These are phyloP conservation scores for Rutstroemia sp. DNA, from an alignment of 2,329 filamentous ascomycete species.

Conservation along the genomic window DNA sequence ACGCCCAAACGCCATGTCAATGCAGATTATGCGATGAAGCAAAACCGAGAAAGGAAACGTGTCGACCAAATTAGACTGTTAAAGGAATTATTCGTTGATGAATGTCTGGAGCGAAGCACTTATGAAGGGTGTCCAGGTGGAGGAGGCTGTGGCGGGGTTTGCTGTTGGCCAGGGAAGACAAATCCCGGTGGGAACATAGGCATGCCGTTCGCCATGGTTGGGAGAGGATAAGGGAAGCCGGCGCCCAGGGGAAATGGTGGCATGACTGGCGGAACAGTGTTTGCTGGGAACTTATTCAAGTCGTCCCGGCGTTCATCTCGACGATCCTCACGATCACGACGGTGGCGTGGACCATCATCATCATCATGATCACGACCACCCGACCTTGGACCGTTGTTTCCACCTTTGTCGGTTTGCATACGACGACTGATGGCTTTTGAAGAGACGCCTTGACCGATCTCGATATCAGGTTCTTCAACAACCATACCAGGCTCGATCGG, in stretches of 20 bases:
- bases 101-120: neutral
- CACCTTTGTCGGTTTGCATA: conserved; percentile 62
- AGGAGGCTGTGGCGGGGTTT: conserved; percentile 23
- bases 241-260: conserved; percentile 13
- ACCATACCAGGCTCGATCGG: conserved; percentile 76
- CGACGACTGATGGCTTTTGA: conserved; percentile 75
- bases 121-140: conserved; percentile 22
- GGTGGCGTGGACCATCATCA: conserved; percentile 15
- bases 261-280: conserved; percentile 21
- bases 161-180: conserved; percentile 27
- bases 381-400: conserved; percentile 57
- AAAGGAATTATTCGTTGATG: neutral
- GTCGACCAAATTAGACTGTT: neutral
- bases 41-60: neutral
- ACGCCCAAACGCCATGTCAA: conserved; percentile 8
- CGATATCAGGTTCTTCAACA: conserved; percentile 96
- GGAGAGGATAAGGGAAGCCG: conserved; percentile 34
- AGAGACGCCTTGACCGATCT: conserved; percentile 94
- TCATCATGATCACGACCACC: conserved; percentile 26
- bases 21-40: neutral
- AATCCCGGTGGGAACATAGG: conserved; percentile 42
- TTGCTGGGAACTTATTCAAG: conserved; percentile 13
- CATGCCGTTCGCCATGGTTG: conserved; percentile 41
- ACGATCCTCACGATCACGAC: conserved; percentile 14
- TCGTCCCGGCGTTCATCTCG: conserved; percentile 13